Evolutionary conservation across 495 filamentous ascomycete species (phyloP), one percentile per base, ranked within the genome.

Genomic region (Xylaria scruposa): DNA sequence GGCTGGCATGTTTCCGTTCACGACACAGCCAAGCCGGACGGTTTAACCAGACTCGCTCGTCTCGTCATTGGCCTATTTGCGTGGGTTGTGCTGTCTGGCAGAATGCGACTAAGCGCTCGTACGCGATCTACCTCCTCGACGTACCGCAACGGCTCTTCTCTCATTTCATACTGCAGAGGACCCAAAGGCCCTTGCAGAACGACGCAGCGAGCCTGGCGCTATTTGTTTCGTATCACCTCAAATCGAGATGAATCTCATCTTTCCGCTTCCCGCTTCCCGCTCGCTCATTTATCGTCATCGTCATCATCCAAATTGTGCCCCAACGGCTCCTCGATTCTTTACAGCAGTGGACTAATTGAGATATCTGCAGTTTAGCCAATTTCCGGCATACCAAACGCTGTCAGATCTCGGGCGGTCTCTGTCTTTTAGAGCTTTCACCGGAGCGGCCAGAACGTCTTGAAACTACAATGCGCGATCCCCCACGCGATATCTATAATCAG

Each of bases 141-240:
- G 59, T 63, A 70, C 68, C 68, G 51, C 49, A 13, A 21, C 44
- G 13, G 38, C 17, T 31, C 26, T 46, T 31, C 36, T 26, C 19
- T 53, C 47, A 24, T 29, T 42, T 46, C 36, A 36, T 47, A n/a
- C 68, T 44, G 49, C 68, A 63, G 68, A 70, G 68, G 44, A 64
- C 60, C 33, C 59, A 70, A 70, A 70, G 68, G 68, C 68, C 68
- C 68, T 70, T 70, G 68, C 68, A 70, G 68, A 56, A 46, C 5
- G 46, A 70, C 46, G n/a, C 42, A 26, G 36, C 17, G 38, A 58
- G 24, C 12, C 42, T 47, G 49, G 46, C 60, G 59, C 60, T 31
- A 56, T 70, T 56, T 54, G 59, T 54, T 47, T 64, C 59, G 47
- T 53, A 36, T 46, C 31, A 4, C 49, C 49, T 54, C 60, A 17